Evolutionary conservation across 345 rosid species (phyloP).

Genomic region (Murraya paniculata): DNA sequence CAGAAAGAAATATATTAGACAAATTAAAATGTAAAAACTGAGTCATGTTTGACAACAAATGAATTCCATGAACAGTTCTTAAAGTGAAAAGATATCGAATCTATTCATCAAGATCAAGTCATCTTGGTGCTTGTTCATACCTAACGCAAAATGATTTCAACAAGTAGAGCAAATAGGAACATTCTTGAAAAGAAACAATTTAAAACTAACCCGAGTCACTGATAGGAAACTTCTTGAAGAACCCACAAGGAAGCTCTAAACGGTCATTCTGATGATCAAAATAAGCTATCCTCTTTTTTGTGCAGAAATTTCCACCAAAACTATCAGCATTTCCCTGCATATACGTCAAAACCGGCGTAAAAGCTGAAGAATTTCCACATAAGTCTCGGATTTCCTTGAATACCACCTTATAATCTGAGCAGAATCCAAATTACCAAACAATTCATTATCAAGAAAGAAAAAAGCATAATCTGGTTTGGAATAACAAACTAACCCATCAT

Average conservation of each 20-base stretch:
- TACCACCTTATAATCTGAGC: slow-evolving; percentile 62
- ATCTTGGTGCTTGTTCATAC: background rate
- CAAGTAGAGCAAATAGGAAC: background rate
- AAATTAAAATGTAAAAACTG: background rate
- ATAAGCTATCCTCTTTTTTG: slow-evolving; percentile 54
- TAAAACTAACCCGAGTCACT: slow-evolving; percentile 53
- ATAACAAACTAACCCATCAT: background rate
- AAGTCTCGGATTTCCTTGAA: slow-evolving; percentile 51
- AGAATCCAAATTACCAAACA: background rate
- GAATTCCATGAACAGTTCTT: no score
- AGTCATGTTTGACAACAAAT: background rate
- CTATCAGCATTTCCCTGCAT: slow-evolving; percentile 35
- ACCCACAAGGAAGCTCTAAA: slow-evolving; percentile 77
- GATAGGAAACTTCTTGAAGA: slow-evolving; percentile 60
- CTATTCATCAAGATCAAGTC: background rate
- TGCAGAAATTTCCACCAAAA: slow-evolving; percentile 70
- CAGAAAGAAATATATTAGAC: background rate
- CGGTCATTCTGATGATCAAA: slow-evolving; percentile 35
- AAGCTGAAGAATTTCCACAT: slow-evolving; percentile 30
- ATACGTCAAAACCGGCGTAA: slow-evolving; percentile 45
- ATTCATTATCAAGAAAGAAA: background rate
- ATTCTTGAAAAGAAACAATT: background rate
- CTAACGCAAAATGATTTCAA: background rate
- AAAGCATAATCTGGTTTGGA: slow-evolving; percentile 40
- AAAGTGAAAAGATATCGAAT: background rate